phyloP scores from a whole-genome alignment of 2,329 filamentous ascomycete species.

The Aspergillus melleus region DNA sequence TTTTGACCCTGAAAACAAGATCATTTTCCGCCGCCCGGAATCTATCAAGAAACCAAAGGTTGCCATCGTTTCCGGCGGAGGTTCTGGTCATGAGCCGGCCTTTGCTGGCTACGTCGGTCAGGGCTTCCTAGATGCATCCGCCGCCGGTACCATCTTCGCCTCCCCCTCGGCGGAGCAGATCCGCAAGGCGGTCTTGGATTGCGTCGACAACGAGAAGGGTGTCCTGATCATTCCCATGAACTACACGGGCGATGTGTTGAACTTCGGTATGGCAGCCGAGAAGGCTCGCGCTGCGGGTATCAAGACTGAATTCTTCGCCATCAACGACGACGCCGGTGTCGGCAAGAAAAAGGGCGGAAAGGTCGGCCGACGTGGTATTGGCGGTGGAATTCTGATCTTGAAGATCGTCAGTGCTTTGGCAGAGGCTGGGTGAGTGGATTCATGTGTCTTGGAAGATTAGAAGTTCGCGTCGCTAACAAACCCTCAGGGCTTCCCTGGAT shows the following conservation, averaged over 20 bases:
- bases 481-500: constrained; percentile 54
- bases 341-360: constrained; percentile 81
- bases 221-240: constrained; percentile 95
- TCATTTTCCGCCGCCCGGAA: constrained; percentile 71
- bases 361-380: constrained; percentile 86
- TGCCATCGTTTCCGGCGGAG: constrained; percentile 83
- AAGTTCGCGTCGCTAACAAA: neutral
- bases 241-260: constrained; percentile 85
- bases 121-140: constrained; percentile 76
- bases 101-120: constrained; percentile 83
- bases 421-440: constrained; percentile 58
- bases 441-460: neutral
- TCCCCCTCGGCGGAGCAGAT: constrained; percentile 82
- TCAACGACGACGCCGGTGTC: constrained; percentile 90
- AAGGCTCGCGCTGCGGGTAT: constrained; percentile 81
- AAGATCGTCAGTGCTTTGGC: constrained; percentile 87
- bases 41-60: constrained; percentile 60
- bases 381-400: constrained; percentile 85
- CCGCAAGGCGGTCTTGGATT: constrained; percentile 68
- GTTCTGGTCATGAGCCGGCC: constrained; percentile 85
- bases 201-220: constrained; percentile 70
- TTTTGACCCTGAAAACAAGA: constrained; percentile 77
- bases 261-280: constrained; percentile 91
- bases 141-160: constrained; percentile 85
- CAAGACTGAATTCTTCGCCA: constrained; percentile 82